These are phyloP conservation scores for Leucocoprinus birnbaumii DNA, from an alignment of 768 basidiomycete species.

Conservation along the genomic window DNA sequence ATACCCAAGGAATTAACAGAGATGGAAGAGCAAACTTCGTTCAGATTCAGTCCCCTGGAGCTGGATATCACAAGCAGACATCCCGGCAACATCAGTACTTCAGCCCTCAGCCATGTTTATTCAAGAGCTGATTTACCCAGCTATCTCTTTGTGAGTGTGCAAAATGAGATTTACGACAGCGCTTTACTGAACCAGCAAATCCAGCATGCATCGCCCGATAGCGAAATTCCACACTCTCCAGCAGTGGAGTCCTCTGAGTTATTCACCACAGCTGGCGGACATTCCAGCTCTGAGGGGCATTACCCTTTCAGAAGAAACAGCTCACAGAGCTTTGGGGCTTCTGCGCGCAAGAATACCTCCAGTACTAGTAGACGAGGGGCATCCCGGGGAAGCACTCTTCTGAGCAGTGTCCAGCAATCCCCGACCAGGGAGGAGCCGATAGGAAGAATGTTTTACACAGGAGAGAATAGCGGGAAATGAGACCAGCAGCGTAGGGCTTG, in stretches of 20 bases:
- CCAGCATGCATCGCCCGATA: not conserved
- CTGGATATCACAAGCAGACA: not conserved
- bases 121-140: not conserved
- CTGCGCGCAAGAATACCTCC: not conserved
- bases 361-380: not conserved
- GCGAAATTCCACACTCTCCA: slow-evolving; percentile 7
- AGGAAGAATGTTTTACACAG: no score
- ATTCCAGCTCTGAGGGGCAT: not conserved
- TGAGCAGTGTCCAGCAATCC: not conserved
- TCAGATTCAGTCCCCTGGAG: slow-evolving; percentile 4
- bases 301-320: not conserved
- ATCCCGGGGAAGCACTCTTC: not conserved
- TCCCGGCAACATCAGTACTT: not conserved
- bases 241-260: slow-evolving; percentile 12
- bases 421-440: not conserved
- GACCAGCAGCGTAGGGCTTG: no score
- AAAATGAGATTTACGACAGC: not conserved
- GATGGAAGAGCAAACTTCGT: not conserved
- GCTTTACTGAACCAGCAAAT: not conserved
- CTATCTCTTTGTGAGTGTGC: no score
- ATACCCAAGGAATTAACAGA: not conserved
- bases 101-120: not conserved
- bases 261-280: not conserved
- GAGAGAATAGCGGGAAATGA: no score
- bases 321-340: not conserved